Base-by-base conservation (phyloP, 106 monocot species). In the Vanilla planifolia region DNA sequence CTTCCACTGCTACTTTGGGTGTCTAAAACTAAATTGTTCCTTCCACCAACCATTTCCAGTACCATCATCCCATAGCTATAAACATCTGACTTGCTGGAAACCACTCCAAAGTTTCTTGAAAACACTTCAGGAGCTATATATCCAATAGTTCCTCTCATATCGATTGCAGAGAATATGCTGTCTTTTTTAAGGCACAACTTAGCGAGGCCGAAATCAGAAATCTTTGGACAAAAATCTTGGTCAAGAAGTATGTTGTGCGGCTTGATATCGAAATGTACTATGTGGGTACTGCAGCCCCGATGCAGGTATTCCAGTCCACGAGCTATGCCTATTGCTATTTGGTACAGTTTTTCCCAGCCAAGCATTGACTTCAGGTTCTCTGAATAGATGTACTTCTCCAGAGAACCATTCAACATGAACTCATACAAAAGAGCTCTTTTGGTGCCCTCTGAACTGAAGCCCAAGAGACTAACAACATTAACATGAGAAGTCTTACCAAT, bases 221-320 rank as follows among this genome's bases (percentile, higher is more conserved):
- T 25, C 22, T 67, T 57, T 10, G 67, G 67, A 27, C 24, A 21
- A 11, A 56, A 67, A 57, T 44, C 24, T 11, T 37, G 30, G 43
- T 67, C 55, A 14, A 68, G 17, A 0, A 68, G 59, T 11, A 68
- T 58, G 35, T 68, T 68, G 33, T 68, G 57, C 23, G 67, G 67
- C 45, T 68, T 68, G 23, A 68, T 68, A 46, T 68, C 67, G 35
- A 68, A 67, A 59, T 68, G 68, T 9, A 68, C 23, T 20, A 68
- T 68, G 33, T 24, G 45, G 17, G 47, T 58, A 24, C 48, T 35
- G 41, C 68, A 68, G 7, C 59, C 58, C 3, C 34, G 45, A n/a
- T 68, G 68, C 16, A 68, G 22, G 32, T 68, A 68, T 4, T 68
- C 68, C 4, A 68, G 21, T 23, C 68, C 68, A 8, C 59, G 27